phyloP scores from a whole-genome alignment of 495 filamentous ascomycete species.

The Aspergillus avenaceus region DNA sequence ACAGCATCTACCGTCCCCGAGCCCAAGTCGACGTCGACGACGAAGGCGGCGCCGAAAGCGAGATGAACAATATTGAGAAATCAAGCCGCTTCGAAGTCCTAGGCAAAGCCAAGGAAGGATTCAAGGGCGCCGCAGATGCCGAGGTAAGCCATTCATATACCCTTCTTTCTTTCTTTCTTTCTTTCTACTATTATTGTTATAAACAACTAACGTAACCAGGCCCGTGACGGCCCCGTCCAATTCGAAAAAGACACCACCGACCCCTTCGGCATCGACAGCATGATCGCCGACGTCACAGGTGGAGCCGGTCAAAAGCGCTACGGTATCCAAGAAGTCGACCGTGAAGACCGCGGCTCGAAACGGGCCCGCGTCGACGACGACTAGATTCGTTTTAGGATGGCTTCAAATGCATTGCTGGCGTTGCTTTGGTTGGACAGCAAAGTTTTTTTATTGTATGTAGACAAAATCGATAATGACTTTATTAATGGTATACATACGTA shows the following conservation, averaged over 20 bases:
- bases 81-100: slow-evolving; percentile 79
- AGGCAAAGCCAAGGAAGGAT: slow-evolving; percentile 79
- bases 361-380: slow-evolving; percentile 79
- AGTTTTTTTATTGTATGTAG: too few relatives aligned
- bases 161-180: not conserved
- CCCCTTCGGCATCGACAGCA: slow-evolving; percentile 89
- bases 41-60: slow-evolving; percentile 72
- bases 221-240: slow-evolving; percentile 86
- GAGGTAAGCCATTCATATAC: slow-evolving; percentile 55
- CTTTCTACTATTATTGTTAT: not conserved
- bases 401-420: too few relatives aligned
- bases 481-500: too few relatives aligned
- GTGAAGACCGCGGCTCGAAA: slow-evolving; percentile 59
- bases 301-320: slow-evolving; percentile 68
- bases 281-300: slow-evolving; percentile 75
- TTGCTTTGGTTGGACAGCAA: too few relatives aligned
- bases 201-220: slow-evolving; percentile 35
- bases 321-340: slow-evolving; percentile 73
- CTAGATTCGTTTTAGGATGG: too few relatives aligned
- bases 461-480: too few relatives aligned
- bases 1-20: slow-evolving; percentile 85
- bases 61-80: slow-evolving; percentile 85
- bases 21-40: slow-evolving; percentile 65
- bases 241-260: slow-evolving; percentile 91
- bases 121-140: slow-evolving; percentile 82